These are phyloP conservation scores for Myrica gale DNA, from an alignment of 306 rosid genomes.

Conservation along the genomic window DNA sequence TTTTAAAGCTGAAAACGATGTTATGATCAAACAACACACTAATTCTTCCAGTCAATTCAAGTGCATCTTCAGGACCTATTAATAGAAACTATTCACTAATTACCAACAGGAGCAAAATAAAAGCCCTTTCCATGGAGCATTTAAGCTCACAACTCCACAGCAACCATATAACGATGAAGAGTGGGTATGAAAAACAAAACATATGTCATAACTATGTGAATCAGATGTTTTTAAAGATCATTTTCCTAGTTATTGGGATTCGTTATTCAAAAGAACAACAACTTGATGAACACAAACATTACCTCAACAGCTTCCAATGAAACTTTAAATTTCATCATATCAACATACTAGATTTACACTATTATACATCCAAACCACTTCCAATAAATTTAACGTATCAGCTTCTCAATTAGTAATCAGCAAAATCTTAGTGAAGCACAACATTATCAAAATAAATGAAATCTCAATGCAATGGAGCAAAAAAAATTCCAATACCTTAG, in stretches of 20 bases:
- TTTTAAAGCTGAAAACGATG: no score
- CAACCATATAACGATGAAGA: neutral
- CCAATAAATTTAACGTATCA: neutral
- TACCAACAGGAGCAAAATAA: no score
- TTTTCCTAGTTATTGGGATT: no score
- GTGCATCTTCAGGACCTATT: no score
- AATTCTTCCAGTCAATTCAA: no score
- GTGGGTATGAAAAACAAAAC: neutral
- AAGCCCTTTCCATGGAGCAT: neutral
- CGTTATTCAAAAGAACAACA: no score
- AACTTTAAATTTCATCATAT: neutral
- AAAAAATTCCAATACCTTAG: conserved; percentile 51
- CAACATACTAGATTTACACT: neutral
- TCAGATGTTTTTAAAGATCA: neutral
- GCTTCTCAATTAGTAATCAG: conserved; percentile 1
- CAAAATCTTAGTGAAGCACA: neutral
- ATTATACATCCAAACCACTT: neutral
- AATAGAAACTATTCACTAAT: no score
- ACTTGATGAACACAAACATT: neutral
- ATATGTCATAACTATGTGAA: neutral
- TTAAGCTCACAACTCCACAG: conserved; percentile 2
- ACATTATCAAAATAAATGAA: neutral
- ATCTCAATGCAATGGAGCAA: neutral
- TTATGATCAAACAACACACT: no score
- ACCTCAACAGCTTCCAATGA: neutral